Base-by-base conservation (phyloP, 768 basidiomycete species). In the Astraeus odoratus region DNA sequence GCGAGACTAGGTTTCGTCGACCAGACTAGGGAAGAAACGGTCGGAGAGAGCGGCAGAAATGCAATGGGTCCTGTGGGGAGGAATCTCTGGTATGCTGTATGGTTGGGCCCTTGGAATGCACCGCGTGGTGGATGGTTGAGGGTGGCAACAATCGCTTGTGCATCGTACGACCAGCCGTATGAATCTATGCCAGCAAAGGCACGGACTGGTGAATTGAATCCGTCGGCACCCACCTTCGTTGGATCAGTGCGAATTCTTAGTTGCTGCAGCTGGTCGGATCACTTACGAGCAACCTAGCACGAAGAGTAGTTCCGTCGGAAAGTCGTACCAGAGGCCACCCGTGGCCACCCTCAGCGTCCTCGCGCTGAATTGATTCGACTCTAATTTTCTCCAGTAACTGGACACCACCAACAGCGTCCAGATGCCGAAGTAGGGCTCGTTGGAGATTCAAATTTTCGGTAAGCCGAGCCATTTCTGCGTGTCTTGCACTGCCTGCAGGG, bases 381-480 rank as follows among this genome's bases (percentile, higher is more conserved):
- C 77, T 85, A 22, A 77, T 75, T 38, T 77, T 78, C 54, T 95
- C 88, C 5, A 85, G 54, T 5, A 97, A 53, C 38, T 81, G 67
- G 1, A 95, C 69, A 12, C 70, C 61, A 1, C 73, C 70, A n/a
- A 70, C 53, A 4, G 61, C 57, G 8, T 71, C 68, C 8, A 96
- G 72, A 54, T 78, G 77, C 1, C 72, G 71, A 12, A 98, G 73
- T 26, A 94, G 77, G 1, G 78, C 92, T 1, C 84, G 78, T 65
- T 98, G 96, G 1, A 99, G 72, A 58, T 98, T 98, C 36, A 92
- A 69, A 57, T 94, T 97, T 65, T 99, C 96, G 0, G 84, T 91
- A 56, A 98, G 68, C 19, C 79, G 80, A 13, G 92, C 81, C 85
- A 98, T 90, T 62, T 72, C 70, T 19, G 62, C 57, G 24, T 25